A percentile compares a stretch with the other conserved stretches of the same genome.
phyloP scores from a whole-genome alignment of 139 green algal genomes.

The Chlamydomonas eustigma region DNA sequence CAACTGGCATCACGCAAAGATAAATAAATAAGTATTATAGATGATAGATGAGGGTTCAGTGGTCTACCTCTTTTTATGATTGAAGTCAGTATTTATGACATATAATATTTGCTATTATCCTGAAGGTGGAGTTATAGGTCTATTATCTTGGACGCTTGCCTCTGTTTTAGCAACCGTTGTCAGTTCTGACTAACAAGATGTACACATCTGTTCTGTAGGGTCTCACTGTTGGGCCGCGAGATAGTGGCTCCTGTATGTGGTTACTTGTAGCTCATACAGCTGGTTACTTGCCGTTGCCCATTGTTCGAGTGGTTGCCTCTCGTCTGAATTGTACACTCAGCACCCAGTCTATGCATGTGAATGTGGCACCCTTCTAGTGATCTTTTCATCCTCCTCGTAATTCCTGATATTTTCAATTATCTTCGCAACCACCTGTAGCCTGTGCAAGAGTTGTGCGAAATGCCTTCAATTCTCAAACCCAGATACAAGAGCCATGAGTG shows the following conservation, averaged over 20 bases:
- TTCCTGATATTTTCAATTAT: no score
- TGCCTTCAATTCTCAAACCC: no score
- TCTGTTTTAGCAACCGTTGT: background rate
- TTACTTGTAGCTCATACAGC: slow-evolving; percentile 31
- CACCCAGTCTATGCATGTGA: slow-evolving; percentile 2
- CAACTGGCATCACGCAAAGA: no score
- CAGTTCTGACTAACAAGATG: background rate
- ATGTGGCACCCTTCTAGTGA: slow-evolving; percentile 2
- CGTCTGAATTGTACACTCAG: background rate
- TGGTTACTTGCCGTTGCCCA: slow-evolving; percentile 37
- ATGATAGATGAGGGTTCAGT: no score
- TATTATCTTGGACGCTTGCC: background rate
- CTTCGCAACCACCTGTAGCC: no score
- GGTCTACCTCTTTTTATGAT: no score
- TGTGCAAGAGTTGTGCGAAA: no score
- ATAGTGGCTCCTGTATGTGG: slow-evolving; percentile 31
- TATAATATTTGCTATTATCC: background rate
- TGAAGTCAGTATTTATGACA: no score
- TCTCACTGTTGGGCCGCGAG: background rate
- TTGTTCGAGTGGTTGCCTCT: background rate
- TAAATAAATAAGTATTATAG: no score
- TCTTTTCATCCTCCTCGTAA: no score
- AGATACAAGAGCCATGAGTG: no score
- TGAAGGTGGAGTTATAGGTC: background rate
- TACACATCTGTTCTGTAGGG: background rate